A percentile compares a stretch with the other conserved stretches of the same genome.
Conservation (phyloP, 2,329 filamentous ascomycete genomes). For the Apiospora arundinis region DNA sequence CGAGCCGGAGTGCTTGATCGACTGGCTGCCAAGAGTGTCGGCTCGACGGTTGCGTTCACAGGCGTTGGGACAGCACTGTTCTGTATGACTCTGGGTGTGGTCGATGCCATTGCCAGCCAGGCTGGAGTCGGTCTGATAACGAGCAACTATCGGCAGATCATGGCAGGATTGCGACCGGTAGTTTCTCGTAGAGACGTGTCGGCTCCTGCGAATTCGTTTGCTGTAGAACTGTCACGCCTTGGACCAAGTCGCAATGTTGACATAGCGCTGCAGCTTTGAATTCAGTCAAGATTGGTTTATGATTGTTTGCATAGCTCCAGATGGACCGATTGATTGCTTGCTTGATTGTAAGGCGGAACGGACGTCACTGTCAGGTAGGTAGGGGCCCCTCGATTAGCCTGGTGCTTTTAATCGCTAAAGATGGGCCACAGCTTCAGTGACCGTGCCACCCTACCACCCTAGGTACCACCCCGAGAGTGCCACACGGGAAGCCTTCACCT, state of each 20-base stretch:
- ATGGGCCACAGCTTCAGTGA: constrained; percentile 6
- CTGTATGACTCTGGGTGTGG: constrained; percentile 9
- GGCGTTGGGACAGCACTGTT: constrained; percentile 7
- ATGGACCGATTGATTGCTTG: not conserved
- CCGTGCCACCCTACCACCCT: constrained; percentile 14
- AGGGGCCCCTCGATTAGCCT: not conserved
- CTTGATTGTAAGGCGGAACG: not conserved
- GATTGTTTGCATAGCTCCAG: not conserved
- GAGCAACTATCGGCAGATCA: constrained; percentile 8
- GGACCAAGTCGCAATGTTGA: not conserved
- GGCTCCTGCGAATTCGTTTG: not conserved
- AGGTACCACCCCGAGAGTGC: constrained; percentile 10
- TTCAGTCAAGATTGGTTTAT: not conserved
- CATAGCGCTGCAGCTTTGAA: constrained; percentile 4
- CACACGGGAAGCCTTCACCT: constrained; percentile 15
- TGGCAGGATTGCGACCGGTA: constrained; percentile 1
- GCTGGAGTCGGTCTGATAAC: constrained; percentile 20
- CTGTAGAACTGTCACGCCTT: not conserved
- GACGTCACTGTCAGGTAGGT: not conserved
- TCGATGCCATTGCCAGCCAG: constrained; percentile 20
- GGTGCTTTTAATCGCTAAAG: not conserved
- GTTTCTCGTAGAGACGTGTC: not conserved
- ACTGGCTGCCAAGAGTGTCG: not conserved
- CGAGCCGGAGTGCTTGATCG: not conserved
- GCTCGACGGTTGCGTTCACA: not conserved